phyloP scores from a whole-genome alignment of 371 early-diverging fungal genomes.

The Mucor racemosus region DNA sequence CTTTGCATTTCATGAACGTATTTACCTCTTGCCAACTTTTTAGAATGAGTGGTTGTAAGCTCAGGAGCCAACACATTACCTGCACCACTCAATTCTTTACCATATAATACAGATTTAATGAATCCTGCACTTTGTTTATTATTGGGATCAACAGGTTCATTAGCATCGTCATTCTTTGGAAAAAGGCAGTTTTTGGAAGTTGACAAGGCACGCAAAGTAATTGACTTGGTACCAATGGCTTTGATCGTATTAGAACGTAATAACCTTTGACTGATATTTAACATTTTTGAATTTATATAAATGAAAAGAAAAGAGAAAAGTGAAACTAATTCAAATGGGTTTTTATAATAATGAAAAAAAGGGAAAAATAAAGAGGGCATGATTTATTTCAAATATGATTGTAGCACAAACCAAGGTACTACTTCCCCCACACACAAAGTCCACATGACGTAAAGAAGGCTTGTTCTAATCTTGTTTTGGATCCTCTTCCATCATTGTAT shows the following conservation, averaged over 20 bases:
- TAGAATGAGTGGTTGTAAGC: conserved; percentile 67
- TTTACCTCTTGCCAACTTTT: conserved; percentile 84
- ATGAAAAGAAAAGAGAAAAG: conserved; percentile 3
- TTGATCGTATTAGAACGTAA: neutral
- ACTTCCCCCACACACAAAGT: neutral
- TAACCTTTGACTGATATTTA: neutral
- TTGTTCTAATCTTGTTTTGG: conserved; percentile 15
- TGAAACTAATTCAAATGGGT: no score
- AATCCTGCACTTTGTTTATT: conserved; percentile 35
- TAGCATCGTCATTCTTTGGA: conserved; percentile 13
- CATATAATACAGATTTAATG: conserved; percentile 68
- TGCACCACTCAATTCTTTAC: conserved; percentile 56
- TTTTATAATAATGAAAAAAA: neutral
- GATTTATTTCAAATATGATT: neutral
- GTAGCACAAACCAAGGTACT: conserved; percentile 9
- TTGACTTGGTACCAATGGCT: neutral
- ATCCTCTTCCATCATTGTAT: conserved; percentile 19
- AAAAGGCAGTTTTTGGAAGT: neutral
- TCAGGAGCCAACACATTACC: conserved; percentile 37
- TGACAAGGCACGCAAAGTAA: conserved; percentile 8
- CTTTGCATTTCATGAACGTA: conserved; percentile 87
- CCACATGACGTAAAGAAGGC: conserved; percentile 15
- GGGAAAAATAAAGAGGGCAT: conserved; percentile 11
- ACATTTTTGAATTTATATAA: neutral
- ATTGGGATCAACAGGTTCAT: conserved; percentile 8